These are phyloP conservation scores for Neofusicoccum cordaticola DNA, from an alignment of 2,329 filamentous ascomycete genomes.

Conservation along the genomic window DNA sequence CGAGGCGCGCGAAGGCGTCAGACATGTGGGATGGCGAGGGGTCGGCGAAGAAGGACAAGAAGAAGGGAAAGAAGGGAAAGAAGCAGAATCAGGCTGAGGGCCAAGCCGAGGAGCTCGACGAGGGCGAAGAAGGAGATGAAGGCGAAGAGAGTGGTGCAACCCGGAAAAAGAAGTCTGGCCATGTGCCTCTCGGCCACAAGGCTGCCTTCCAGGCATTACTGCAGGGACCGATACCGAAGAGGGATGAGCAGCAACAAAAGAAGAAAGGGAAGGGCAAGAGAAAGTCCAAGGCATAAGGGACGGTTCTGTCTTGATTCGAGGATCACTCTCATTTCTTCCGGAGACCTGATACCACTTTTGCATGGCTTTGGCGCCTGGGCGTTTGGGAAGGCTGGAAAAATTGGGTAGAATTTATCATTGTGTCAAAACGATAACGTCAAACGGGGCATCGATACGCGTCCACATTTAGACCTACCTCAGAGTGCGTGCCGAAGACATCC, in stretches of 20 bases:
- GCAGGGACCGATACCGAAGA: conserved; percentile 17
- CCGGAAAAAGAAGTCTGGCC: conserved; percentile 14
- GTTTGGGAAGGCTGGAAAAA: not conserved
- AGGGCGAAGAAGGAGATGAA: not conserved
- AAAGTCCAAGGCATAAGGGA: conserved; percentile 5
- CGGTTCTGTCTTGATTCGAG: not conserved
- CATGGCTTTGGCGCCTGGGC: not conserved
- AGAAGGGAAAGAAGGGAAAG: not conserved
- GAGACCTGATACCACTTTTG: not conserved
- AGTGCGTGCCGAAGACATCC: too few relatives aligned
- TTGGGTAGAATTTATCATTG: not conserved
- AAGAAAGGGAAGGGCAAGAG: conserved; percentile 7
- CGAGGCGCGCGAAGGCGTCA: conserved; percentile 14
- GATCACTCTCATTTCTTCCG: not conserved
- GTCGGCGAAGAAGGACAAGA: not conserved
- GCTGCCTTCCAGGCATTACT: conserved; percentile 18
- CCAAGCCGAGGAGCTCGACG: not conserved
- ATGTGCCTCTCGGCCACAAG: conserved; percentile 15
- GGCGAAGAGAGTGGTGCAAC: not conserved
- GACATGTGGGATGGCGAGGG: conserved; percentile 15
- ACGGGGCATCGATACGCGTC: too few relatives aligned
- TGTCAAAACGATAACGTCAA: too few relatives aligned
- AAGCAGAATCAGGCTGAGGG: not conserved
- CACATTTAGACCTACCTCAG: too few relatives aligned
- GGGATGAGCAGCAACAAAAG: not conserved